Percentiles rank a stretch among this genome's conserved stretches.
Evolutionary conservation across 495 filamentous ascomycete species (phyloP).

Genomic region (Trichoderma asperelloides): DNA sequence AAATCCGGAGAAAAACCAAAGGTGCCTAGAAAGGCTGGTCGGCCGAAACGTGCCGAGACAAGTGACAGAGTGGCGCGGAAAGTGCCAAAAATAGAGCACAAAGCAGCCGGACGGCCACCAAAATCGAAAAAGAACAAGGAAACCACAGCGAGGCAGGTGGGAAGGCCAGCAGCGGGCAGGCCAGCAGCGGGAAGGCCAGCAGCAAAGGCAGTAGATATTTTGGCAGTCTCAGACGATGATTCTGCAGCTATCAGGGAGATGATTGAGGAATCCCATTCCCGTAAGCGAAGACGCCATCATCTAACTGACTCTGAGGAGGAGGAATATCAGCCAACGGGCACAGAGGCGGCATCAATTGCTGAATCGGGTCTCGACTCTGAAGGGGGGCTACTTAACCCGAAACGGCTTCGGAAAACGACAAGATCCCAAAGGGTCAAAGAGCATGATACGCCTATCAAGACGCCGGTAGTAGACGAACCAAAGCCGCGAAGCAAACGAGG

Average conservation of each 20-base stretch:
- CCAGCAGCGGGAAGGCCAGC: not conserved
- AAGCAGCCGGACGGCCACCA: not conserved
- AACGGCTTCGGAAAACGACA: not conserved
- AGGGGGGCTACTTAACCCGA: not conserved
- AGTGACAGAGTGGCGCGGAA: not conserved
- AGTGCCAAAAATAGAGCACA: not conserved
- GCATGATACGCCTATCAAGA: not conserved
- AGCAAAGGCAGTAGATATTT: not conserved
- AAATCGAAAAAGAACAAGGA: not conserved
- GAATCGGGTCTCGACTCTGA: not conserved
- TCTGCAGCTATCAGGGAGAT: not conserved
- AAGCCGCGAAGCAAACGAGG: conserved; percentile 1
- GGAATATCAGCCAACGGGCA: not conserved
- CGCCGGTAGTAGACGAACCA: not conserved
- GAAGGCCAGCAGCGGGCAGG: not conserved
- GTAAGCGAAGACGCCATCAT: not conserved
- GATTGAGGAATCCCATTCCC: not conserved
- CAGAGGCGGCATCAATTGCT: not conserved
- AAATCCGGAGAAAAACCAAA: not conserved
- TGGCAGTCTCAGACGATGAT: not conserved
- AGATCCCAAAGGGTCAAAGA: not conserved
- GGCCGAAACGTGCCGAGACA: not conserved
- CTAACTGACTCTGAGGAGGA: not conserved
- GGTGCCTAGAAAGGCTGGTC: not conserved
- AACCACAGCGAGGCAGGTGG: not conserved